phyloP scores from a whole-genome alignment of 2,329 filamentous ascomycete genomes.

The Neurospora sp. region DNA sequence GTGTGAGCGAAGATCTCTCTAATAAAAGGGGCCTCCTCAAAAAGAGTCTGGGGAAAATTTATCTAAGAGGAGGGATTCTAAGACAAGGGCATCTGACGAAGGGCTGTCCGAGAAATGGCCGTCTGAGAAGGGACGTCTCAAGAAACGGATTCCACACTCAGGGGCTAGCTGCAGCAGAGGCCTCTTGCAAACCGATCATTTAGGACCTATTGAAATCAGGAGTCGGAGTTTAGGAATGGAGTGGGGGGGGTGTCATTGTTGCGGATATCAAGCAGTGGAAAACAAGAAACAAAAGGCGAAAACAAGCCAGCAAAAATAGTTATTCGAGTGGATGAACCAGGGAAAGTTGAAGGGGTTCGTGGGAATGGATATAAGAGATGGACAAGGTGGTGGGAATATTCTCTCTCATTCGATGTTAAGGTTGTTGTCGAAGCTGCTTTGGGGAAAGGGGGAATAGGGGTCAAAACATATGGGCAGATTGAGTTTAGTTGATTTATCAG shows the following conservation, averaged over 20 bases:
- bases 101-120: neutral
- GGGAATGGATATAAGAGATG: neutral
- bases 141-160: neutral
- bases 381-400: neutral
- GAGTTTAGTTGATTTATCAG: neutral
- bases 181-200: neutral
- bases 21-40: neutral
- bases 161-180: neutral
- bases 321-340: neutral
- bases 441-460: neutral
- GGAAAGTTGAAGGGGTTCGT: neutral
- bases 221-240: neutral
- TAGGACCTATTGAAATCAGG: neutral
- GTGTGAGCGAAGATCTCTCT: neutral
- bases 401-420: neutral
- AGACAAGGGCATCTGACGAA: neutral
- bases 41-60: neutral
- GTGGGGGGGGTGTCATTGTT: neutral
- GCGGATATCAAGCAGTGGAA: neutral
- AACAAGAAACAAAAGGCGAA: neutral
- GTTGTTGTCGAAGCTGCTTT: neutral
- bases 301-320: neutral
- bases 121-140: neutral
- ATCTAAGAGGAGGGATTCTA: neutral
- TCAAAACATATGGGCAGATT: neutral